These are phyloP conservation scores for Nemania sp. DNA, from an alignment of 2,329 filamentous ascomycete genomes.

Conservation along the genomic window DNA sequence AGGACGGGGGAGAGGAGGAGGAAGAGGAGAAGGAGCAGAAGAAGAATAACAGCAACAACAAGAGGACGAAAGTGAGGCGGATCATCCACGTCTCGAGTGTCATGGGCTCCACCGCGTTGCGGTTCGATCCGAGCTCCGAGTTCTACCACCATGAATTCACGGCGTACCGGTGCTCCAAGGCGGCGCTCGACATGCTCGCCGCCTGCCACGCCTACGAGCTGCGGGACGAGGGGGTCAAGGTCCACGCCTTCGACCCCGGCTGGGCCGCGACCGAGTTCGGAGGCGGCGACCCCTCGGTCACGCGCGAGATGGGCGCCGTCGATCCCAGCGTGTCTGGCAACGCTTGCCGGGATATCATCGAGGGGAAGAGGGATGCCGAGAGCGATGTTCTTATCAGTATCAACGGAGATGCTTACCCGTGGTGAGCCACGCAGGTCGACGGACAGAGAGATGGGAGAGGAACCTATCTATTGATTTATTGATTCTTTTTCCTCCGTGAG, in stretches of 20 bases:
- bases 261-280: conserved; percentile 28
- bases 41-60: no score
- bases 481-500: no score
- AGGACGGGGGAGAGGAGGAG: neutral
- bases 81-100: conserved; percentile 29
- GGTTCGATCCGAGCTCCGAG: conserved; percentile 12
- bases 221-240: conserved; percentile 24
- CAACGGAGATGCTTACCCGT: conserved; percentile 14
- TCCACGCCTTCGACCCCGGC: conserved; percentile 28
- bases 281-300: conserved; percentile 11
- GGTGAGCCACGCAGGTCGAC: neutral
- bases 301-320: conserved; percentile 2
- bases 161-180: conserved; percentile 30
- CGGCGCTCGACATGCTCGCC: conserved; percentile 30
- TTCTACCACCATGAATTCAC: conserved; percentile 13
- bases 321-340: conserved; percentile 20
- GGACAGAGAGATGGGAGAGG: neutral
- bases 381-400: conserved; percentile 16
- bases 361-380: conserved; percentile 24
- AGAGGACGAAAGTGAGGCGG: conserved; percentile 1
- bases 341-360: conserved; percentile 19
- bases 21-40: conserved; percentile 15
- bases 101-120: conserved; percentile 27
- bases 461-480: neutral
- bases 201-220: conserved; percentile 31